Percentiles rank a stretch among this genome's conserved stretches.
These are phyloP conservation scores for Vitis riparia DNA, from an alignment of 164 flowering plant genomes.

Conservation along the genomic window DNA sequence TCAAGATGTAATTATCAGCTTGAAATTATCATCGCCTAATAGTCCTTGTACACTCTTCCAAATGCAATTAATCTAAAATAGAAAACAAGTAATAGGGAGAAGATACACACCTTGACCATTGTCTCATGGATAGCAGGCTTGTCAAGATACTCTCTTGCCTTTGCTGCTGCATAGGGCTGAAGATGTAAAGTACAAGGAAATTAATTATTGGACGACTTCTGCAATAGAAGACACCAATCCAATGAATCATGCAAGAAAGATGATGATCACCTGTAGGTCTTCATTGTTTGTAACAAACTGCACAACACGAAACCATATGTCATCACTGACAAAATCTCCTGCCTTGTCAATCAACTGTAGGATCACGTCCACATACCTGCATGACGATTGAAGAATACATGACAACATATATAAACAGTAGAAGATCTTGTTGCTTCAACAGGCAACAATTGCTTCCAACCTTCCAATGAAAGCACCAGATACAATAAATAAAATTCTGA, in stretches of 20 bases:
- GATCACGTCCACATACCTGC: slow-evolving; percentile 99
- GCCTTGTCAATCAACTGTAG: slow-evolving; percentile 99
- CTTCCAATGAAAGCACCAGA: background rate
- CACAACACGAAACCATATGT: slow-evolving; percentile 99
- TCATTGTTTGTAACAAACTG: slow-evolving; percentile 98
- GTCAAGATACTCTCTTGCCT: slow-evolving; percentile 94
- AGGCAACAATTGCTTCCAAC: background rate
- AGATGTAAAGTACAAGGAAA: slow-evolving; percentile 13
- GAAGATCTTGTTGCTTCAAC: background rate
- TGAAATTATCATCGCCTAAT: too few species aligned
- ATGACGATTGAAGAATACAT: background rate
- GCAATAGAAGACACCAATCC: background rate
- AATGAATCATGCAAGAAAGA: background rate
- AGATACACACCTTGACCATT: slow-evolving; percentile 88
- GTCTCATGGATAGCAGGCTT: slow-evolving; percentile 98
- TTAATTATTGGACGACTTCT: background rate
- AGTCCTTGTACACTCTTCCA: too few species aligned
- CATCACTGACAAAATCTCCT: slow-evolving; percentile 99
- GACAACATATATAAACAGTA: background rate
- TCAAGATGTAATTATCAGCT: too few species aligned
- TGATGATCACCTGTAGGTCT: slow-evolving; percentile 81
- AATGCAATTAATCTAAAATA: too few species aligned
- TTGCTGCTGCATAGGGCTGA: slow-evolving; percentile 98
- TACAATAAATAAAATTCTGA: background rate
- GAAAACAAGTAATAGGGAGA: slow-evolving; percentile 5